A percentile compares a stretch with the other conserved stretches of the same genome.
Conservation (phyloP, 768 basidiomycete genomes). For the Leccinum obscurum region DNA sequence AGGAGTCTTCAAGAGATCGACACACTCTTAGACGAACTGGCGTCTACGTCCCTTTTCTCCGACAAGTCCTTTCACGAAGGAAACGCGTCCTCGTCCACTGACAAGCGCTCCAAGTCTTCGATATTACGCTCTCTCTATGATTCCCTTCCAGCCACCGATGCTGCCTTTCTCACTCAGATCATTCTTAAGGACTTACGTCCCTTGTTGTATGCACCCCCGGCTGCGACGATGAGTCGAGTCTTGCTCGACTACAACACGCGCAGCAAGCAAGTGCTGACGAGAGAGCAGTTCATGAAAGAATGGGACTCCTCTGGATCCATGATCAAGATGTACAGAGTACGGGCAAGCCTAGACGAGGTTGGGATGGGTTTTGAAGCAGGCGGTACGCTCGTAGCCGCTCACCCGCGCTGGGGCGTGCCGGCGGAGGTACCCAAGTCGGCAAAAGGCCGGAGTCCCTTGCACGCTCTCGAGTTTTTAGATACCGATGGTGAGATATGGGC, state of each 20-base stretch:
- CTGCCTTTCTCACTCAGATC: slow-evolving; percentile 77
- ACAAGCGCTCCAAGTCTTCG: slow-evolving; percentile 30
- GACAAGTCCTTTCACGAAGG: slow-evolving; percentile 43
- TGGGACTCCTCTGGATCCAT: slow-evolving; percentile 69
- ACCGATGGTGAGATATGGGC: slow-evolving; percentile 56
- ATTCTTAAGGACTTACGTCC: slow-evolving; percentile 87
- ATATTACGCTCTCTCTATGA: slow-evolving; percentile 62
- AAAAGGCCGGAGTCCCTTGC: slow-evolving; percentile 63
- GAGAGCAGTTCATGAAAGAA: slow-evolving; percentile 61
- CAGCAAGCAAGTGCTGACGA: slow-evolving; percentile 55
- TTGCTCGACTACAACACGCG: slow-evolving; percentile 57
- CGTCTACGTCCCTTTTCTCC: slow-evolving; percentile 63
- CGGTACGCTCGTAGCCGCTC: slow-evolving; percentile 22
- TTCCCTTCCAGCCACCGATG: slow-evolving; percentile 58
- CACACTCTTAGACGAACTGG: slow-evolving; percentile 70
- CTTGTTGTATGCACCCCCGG: slow-evolving; percentile 66
- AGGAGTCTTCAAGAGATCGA: slow-evolving; percentile 55
- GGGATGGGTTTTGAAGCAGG: slow-evolving; percentile 44
- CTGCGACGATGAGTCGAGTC: slow-evolving; percentile 43
- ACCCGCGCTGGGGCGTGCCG: slow-evolving; percentile 56
- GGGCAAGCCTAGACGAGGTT: slow-evolving; percentile 61
- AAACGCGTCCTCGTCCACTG: slow-evolving; percentile 28
- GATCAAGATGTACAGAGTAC: slow-evolving; percentile 50
- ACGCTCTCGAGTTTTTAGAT: slow-evolving; percentile 48
- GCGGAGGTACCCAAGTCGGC: slow-evolving; percentile 82